phyloP scores from a whole-genome alignment of 1,284 basidiomycete species.

The Heterobasidion parviporum region DNA sequence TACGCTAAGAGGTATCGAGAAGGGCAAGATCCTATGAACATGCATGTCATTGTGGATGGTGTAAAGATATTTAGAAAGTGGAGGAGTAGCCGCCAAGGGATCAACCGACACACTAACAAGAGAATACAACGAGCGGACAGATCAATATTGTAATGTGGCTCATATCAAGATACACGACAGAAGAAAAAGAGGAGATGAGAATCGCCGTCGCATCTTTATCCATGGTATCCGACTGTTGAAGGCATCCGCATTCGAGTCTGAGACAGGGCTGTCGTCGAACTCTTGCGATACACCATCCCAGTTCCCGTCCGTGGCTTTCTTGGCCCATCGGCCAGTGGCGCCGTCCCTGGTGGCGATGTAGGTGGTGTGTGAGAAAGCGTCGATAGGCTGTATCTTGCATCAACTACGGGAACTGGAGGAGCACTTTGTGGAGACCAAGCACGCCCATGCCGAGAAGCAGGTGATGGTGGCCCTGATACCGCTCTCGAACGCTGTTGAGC shows the following conservation, averaged over 20 bases:
- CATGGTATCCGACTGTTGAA: not conserved
- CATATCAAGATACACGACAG: no score
- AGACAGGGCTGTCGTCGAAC: slow-evolving; percentile 11
- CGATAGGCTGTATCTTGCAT: not conserved
- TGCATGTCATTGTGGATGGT: no score
- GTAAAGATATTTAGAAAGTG: no score
- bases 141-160: no score
- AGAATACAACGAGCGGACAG: no score
- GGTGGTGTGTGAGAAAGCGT: no score
- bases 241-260: slow-evolving; percentile 10
- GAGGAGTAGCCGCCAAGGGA: no score
- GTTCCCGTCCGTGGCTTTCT: slow-evolving; percentile 54
- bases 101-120: no score
- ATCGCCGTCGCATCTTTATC: no score
- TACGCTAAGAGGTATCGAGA: no score
- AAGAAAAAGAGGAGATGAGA: no score
- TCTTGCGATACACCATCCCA: slow-evolving; percentile 56
- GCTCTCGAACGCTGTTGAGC: not conserved
- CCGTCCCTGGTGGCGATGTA: not conserved
- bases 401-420: not conserved
- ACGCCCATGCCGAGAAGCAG: slow-evolving; percentile 8
- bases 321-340: not conserved
- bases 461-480: slow-evolving; percentile 5
- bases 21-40: no score
- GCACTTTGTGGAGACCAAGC: not conserved